Evolutionary conservation across 352 stramenopile genomes (phyloP).

Genomic region (Pythium volutum): DNA sequence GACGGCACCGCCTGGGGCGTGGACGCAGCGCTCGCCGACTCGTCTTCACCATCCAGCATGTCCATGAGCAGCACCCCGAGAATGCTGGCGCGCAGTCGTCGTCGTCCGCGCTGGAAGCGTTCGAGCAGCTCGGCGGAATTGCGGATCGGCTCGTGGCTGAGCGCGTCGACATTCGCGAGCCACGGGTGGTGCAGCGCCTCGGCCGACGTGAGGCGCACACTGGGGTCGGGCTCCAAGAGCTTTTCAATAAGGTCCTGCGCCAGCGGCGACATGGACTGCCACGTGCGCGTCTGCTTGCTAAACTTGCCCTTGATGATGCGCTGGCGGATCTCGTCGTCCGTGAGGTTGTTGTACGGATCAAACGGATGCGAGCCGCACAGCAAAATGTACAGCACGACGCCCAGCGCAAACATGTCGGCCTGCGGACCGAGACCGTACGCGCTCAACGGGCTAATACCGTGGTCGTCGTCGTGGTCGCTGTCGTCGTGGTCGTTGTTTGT

Average conservation of each 20-base stretch:
- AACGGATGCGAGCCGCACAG: slow-evolving; percentile 83
- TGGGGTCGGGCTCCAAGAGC: slow-evolving; percentile 59
- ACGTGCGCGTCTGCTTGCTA: slow-evolving; percentile 64
- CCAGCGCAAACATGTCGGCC: slow-evolving; percentile 81
- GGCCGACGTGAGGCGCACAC: slow-evolving; percentile 60
- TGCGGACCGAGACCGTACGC: slow-evolving; percentile 66
- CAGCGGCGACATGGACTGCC: slow-evolving; percentile 60
- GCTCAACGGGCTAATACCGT: background rate
- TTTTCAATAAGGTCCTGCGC: slow-evolving; percentile 73
- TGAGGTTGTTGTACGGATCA: slow-evolving; percentile 84
- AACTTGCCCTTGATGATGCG: slow-evolving; percentile 80
- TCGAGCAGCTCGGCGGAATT: slow-evolving; percentile 70
- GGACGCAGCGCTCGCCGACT: slow-evolving; percentile 1
- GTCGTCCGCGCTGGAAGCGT: slow-evolving; percentile 76
- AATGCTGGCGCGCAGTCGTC: slow-evolving; percentile 74
- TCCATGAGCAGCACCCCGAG: slow-evolving; percentile 70
- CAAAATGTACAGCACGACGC: slow-evolving; percentile 82
- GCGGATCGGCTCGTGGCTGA: slow-evolving; percentile 55
- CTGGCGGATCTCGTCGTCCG: slow-evolving; percentile 80
- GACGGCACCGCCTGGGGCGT: no score
- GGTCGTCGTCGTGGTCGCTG: slow-evolving; percentile 25
- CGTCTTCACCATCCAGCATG: slow-evolving; percentile 32
- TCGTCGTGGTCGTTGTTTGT: slow-evolving; percentile 1
- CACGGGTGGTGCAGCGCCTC: slow-evolving; percentile 72
- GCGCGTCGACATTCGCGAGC: slow-evolving; percentile 50